A percentile compares a stretch with the other conserved stretches of the same genome.
Evolutionary conservation across 2,329 filamentous ascomycete genomes (phyloP).

Genomic region (Blastomyces percursus): DNA sequence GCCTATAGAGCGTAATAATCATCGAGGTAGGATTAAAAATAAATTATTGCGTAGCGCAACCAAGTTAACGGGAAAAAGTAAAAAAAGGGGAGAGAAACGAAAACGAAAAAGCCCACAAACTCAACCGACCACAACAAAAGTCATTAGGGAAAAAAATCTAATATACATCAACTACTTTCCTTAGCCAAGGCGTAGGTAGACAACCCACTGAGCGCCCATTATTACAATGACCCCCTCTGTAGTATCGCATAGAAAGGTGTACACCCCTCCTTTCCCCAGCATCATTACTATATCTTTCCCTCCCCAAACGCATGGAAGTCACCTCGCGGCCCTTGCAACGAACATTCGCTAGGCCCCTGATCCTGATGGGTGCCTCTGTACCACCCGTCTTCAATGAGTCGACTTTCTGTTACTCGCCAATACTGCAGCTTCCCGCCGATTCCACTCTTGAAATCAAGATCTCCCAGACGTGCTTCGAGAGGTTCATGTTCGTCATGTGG

Average conservation of each 20-base stretch:
- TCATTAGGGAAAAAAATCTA: not conserved
- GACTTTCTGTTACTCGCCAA: conserved; percentile 55
- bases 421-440: conserved; percentile 52
- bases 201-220: not conserved
- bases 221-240: not conserved
- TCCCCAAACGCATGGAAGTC: not conserved
- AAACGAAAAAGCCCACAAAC: not conserved
- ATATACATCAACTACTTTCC: not conserved
- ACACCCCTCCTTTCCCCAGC: not conserved
- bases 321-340: conserved; percentile 17
- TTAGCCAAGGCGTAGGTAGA: not conserved
- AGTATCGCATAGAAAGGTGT: not conserved
- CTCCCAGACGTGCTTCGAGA: conserved; percentile 50
- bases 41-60: not conserved
- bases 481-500: conserved; percentile 22
- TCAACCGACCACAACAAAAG: not conserved
- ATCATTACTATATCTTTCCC: not conserved
- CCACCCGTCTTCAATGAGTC: conserved; percentile 57
- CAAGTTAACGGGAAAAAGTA: not conserved
- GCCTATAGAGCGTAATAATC: not conserved
- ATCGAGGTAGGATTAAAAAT: not conserved
- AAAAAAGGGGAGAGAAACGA: not conserved
- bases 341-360: conserved; percentile 24
- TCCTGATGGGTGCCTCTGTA: conserved; percentile 41
- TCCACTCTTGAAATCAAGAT: conserved; percentile 66